These are phyloP conservation scores for Aphanomyces stellatus DNA, from an alignment of 352 stramenopile species.

Conservation along the genomic window DNA sequence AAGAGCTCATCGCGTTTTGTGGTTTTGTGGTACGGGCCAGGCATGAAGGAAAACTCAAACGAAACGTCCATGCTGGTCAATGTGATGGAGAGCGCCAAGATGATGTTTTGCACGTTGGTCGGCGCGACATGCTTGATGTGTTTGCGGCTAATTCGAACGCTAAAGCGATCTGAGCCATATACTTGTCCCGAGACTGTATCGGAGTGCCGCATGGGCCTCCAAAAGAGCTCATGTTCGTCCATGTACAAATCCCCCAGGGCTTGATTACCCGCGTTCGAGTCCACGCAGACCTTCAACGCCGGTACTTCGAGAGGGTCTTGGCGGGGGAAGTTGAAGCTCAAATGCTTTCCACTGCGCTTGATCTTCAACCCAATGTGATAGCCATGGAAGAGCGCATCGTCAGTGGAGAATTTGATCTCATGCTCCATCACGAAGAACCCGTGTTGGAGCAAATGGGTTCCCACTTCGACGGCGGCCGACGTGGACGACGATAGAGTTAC, in stretches of 20 bases:
- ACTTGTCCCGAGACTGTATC: slow-evolving; percentile 14
- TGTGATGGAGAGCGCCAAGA: slow-evolving; percentile 8
- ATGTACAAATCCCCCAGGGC: slow-evolving; percentile 7
- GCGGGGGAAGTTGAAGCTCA: slow-evolving; percentile 10
- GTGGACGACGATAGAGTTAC: background rate
- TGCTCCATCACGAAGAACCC: background rate
- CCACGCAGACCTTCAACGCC: background rate
- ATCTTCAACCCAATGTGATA: slow-evolving; percentile 16
- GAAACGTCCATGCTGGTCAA: slow-evolving; percentile 1
- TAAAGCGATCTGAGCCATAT: slow-evolving; percentile 17
- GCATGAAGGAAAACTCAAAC: slow-evolving; percentile 19
- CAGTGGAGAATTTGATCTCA: background rate
- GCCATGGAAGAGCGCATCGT: slow-evolving; percentile 5
- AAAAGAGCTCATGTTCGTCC: background rate
- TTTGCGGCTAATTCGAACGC: background rate
- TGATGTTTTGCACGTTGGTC: slow-evolving; percentile 5
- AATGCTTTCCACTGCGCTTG: slow-evolving; percentile 15
- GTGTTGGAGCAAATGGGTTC: slow-evolving; percentile 6
- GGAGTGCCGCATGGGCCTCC: slow-evolving; percentile 6
- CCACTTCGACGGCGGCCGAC: background rate
- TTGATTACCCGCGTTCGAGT: background rate
- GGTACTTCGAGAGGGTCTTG: background rate
- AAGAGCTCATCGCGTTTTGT: slow-evolving; percentile 8
- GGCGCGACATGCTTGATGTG: background rate
- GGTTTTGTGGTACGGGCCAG: slow-evolving; percentile 11